Evolutionary conservation across 495 filamentous ascomycete species (phyloP), one percentile per base, ranked within the genome.

Genomic region (Podospora appendiculata): DNA sequence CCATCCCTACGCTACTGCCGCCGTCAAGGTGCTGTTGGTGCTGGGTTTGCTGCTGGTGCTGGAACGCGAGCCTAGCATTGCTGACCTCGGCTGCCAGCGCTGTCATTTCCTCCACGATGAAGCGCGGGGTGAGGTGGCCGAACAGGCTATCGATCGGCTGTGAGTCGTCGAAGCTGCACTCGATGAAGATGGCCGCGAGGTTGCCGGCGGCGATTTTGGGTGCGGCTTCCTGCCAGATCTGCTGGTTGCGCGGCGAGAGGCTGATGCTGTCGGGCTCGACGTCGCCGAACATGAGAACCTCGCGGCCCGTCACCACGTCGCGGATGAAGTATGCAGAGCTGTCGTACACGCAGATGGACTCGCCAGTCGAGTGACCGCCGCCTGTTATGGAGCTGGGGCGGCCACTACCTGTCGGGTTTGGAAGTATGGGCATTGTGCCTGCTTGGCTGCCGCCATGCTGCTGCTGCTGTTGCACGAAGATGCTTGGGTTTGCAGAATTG

Each of bases 271-370:
- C 93, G 8, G 93, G 91, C 62, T 98, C 93, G 36, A 97, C 85
- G 59, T 98, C 93, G 40, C 93, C 93, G 63, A 95, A 97, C 51
- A 98, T 84, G 42, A 98, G 80, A 19, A 96, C 79, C 69, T 96
- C 90, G 41, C 74, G 74, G 2, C 83, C 80, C 0, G 81, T 85
- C 1, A 67, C 53, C 14, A 83, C 73, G 48, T 90, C 84, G 13
- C 88, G 86, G 54, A 98, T 82, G 68, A 98, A 96, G 66, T 88
- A 98, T 0, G 87, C 93, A 3, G 89, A 89, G 63, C 86, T 91
- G 64, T 98, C 90, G 44, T 81, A 79, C 0, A 86, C 82, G 47
- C 82, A 91, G 44, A 58, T 64, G 13, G 72, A 63, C 54, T 77
- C 77, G 32, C 60, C 50, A 12, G 47, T 16, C 41, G 57, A 52